These are phyloP conservation scores for Fennellomyces sp. DNA, from an alignment of 371 early-diverging fungal genomes.

Conservation along the genomic window DNA sequence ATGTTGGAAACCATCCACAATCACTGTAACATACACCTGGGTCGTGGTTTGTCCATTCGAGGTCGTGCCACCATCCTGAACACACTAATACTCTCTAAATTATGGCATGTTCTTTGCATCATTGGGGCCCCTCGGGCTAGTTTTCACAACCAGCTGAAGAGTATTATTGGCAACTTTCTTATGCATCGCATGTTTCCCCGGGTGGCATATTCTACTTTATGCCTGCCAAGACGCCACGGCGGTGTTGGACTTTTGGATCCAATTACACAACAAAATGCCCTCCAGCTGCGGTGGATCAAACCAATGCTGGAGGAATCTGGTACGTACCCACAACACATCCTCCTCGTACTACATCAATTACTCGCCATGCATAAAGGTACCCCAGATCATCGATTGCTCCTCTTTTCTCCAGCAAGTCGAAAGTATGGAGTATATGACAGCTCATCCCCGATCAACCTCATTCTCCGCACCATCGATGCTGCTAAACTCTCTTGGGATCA, in stretches of 20 bases:
- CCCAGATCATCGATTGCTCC: background rate
- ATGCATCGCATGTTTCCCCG: constrained; percentile 10
- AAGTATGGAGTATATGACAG: background rate
- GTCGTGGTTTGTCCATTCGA: constrained; percentile 17
- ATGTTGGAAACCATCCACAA: constrained; percentile 9
- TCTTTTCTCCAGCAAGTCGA: background rate
- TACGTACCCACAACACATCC: constrained; percentile 4
- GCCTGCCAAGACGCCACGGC: background rate
- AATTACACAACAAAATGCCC: background rate
- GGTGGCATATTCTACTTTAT: background rate
- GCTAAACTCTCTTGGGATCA: background rate
- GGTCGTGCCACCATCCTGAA: constrained; percentile 24
- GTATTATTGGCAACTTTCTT: constrained; percentile 7
- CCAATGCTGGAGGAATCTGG: background rate
- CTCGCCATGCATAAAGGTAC: background rate
- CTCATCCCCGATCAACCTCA: background rate
- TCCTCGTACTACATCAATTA: background rate
- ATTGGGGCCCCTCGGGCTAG: background rate
- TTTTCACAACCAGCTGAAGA: background rate
- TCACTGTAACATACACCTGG: constrained; percentile 3
- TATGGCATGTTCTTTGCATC: constrained; percentile 30
- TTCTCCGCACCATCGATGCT: background rate
- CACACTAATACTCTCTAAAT: constrained; percentile 20
- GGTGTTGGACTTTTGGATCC: background rate
- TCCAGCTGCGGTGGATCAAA: background rate